Base-by-base conservation (phyloP, 2,329 filamentous ascomycete genomes). In the Acephala macrosclerotiorum region DNA sequence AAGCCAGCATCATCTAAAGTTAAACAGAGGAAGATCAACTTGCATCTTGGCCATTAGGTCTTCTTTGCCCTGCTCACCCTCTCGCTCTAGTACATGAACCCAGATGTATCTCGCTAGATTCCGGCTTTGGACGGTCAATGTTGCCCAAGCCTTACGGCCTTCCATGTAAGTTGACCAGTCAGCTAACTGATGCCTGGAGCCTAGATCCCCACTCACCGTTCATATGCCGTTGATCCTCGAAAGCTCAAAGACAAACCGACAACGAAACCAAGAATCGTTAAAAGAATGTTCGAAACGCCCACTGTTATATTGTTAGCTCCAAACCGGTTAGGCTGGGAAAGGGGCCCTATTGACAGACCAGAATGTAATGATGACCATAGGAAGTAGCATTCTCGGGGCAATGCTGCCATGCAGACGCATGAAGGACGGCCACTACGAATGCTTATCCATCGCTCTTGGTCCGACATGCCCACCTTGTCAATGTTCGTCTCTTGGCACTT, bases 201-300 rank as follows among this genome's bases (percentile, higher is more conserved):
- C 18, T 3, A 42, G 38, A 14, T 6, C 12, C 14, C 14, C 12
- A 42, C 18, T 42, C 18, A 42, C 38, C 90, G 86, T 78, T 94
- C 91, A 72, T 94, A 94, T 12, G 91, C 91, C 8, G 91, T 92
- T 1, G 90, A 89, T 68, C 86, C 91, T 65, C 91, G 88, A 80
- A 94, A 93, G 1, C 90, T 93, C 38, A 94, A 83, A 20, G 89
- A 86, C 66, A 94, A 80, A 85, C 89, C 89, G 76, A 94, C 91
- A 66, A 94, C 89, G 80, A 94, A 94, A 89, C 91, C 91, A 53
- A 91, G 85, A 61, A 94, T 87, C 1, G 91, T 94, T 60, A 94
- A 82, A 25, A 94, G 82, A 42, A 42, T 42, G 38, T n/a, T 42
- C 38, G 38, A 42, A 6, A 42, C 38, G 18, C 38, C 38, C 38